phyloP scores from a whole-genome alignment of 1,284 basidiomycete genomes.

The Macrocystidia cucumis region DNA sequence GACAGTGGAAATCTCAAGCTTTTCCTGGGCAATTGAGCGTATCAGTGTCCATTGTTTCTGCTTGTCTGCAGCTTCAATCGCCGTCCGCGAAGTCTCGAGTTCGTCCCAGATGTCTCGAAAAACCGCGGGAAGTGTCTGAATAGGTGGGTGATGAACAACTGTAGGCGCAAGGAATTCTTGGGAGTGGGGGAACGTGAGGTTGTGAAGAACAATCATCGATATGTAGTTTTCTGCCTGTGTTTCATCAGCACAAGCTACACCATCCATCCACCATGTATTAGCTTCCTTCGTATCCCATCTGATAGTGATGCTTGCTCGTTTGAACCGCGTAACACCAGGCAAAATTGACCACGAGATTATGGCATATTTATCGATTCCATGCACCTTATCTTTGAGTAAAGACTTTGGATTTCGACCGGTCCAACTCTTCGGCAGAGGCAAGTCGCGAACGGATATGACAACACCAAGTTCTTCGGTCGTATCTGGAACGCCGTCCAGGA shows the following conservation, averaged over 20 bases:
- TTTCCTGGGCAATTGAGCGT: constrained; percentile 51
- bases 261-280: constrained; percentile 79
- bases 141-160: constrained; percentile 30
- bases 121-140: constrained; percentile 65
- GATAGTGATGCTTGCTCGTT: constrained; percentile 63
- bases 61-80: constrained; percentile 58
- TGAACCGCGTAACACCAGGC: constrained; percentile 63
- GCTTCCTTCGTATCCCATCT: constrained; percentile 62
- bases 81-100: constrained; percentile 62
- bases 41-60: constrained; percentile 68
- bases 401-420: constrained; percentile 68
- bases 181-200: constrained; percentile 54
- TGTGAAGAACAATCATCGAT: constrained; percentile 79
- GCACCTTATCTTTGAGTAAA: constrained; percentile 60
- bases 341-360: constrained; percentile 60
- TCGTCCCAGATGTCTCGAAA: constrained; percentile 95
- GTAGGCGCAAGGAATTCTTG: constrained; percentile 58
- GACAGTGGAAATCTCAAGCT: too few species aligned
- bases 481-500: constrained; percentile 72
- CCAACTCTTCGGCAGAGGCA: constrained; percentile 78
- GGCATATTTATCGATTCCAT: constrained; percentile 68
- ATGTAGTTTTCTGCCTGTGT: constrained; percentile 89
- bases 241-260: constrained; percentile 75
- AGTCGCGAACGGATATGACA: constrained; percentile 60
- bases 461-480: constrained; percentile 49